A percentile compares a stretch with the other conserved stretches of the same genome.
Conservation (phyloP, 2,329 filamentous ascomycete genomes). For the Hypoxylon sp. region DNA sequence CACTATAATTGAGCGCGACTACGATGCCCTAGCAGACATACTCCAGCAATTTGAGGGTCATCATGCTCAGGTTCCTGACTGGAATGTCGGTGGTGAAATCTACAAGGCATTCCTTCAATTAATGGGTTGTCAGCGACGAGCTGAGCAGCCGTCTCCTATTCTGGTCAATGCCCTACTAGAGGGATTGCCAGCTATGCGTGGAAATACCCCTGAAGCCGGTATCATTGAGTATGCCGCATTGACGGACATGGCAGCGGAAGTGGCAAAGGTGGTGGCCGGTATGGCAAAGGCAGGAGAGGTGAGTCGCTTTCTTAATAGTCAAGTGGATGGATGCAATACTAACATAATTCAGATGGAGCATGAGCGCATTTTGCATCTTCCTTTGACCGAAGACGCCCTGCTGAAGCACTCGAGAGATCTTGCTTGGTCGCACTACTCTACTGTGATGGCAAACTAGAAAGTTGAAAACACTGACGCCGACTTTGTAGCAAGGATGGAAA, state of each 20-base stretch:
- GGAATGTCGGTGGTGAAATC: conserved; percentile 84
- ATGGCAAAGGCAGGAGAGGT: conserved; percentile 54
- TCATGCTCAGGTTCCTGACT: conserved; percentile 75
- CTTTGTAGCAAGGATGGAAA: conserved; percentile 10
- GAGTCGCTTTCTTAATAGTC: conserved; percentile 31
- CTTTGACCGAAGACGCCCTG: conserved; percentile 55
- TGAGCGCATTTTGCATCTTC: conserved; percentile 53
- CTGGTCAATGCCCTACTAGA: conserved; percentile 71
- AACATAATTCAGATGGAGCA: conserved; percentile 52
- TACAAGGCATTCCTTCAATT: conserved; percentile 76
- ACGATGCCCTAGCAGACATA: conserved; percentile 76
- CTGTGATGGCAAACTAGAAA: conserved; percentile 48
- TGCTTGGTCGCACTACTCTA: conserved; percentile 54
- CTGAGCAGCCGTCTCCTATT: conserved; percentile 59
- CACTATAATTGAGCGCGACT: conserved; percentile 87
- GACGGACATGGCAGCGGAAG: conserved; percentile 56
- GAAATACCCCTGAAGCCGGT: conserved; percentile 54
- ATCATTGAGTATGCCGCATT: conserved; percentile 55
- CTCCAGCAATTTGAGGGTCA: conserved; percentile 79
- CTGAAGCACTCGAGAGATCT: conserved; percentile 54
- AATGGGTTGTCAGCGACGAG: conserved; percentile 59
- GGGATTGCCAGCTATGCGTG: conserved; percentile 70
- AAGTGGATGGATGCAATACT: conserved; percentile 28
- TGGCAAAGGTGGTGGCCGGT: conserved; percentile 53
- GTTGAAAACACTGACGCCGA: conserved; percentile 37